These are phyloP conservation scores for Solanum chiquidenum DNA, from an alignment of 257 asterid genomes.

Conservation along the genomic window DNA sequence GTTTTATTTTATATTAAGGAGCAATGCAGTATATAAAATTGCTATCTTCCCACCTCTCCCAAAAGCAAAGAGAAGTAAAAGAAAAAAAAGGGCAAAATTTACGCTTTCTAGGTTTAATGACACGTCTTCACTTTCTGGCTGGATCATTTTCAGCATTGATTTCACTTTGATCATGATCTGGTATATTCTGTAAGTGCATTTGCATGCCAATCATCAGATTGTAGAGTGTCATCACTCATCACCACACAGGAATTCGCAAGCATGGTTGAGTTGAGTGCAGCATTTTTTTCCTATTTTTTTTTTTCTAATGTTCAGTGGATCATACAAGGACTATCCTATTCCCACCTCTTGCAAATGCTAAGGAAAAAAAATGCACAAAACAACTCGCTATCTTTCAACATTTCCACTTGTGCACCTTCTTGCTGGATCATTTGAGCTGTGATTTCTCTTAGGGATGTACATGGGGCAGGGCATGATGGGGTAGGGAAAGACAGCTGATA, in stretches of 20 bases:
- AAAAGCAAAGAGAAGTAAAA: neutral
- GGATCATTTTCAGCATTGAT: neutral
- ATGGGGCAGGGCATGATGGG: neutral
- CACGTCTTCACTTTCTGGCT: neutral
- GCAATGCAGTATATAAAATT: neutral
- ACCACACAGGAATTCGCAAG: neutral
- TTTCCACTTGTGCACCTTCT: neutral
- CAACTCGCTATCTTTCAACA: neutral
- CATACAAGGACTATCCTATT: neutral
- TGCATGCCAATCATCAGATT: neutral
- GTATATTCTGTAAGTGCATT: neutral
- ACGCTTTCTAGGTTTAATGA: neutral
- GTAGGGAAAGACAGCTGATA: neutral
- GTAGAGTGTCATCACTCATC: neutral
- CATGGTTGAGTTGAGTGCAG: neutral
- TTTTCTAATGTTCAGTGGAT: neutral
- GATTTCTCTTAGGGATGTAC: neutral
- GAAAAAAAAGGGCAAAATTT: neutral
- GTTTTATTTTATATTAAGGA: neutral
- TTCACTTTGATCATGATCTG: neutral
- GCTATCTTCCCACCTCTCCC: neutral
- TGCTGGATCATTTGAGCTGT: neutral
- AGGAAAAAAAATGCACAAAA: neutral
- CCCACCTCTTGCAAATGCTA: neutral
- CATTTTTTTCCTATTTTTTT: neutral